These are phyloP conservation scores for Lantana camara DNA, from an alignment of 257 asterid genomes.

Conservation along the genomic window DNA sequence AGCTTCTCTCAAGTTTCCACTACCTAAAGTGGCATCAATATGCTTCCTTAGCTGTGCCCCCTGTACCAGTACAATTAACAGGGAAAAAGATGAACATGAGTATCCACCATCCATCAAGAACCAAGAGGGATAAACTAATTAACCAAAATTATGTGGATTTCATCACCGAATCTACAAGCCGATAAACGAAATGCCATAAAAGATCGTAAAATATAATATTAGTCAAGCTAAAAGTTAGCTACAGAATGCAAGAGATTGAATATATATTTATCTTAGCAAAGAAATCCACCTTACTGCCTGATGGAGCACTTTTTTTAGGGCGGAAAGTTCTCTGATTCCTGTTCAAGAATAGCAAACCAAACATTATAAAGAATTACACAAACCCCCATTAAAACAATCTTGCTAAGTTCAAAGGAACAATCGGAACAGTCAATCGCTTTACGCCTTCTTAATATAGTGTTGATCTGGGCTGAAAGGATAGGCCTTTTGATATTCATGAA, in stretches of 20 bases:
- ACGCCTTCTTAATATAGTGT: not conserved
- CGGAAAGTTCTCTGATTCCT: conserved; percentile 96
- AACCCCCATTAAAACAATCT: not conserved
- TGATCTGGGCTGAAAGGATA: not conserved
- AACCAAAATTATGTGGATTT: not conserved
- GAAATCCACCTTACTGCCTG: conserved; percentile 86
- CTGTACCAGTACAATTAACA: conserved; percentile 39
- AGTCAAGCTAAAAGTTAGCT: conserved; percentile 12
- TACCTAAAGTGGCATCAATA: conserved; percentile 91
- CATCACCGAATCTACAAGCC: conserved; percentile 13
- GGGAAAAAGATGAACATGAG: conserved; percentile 15
- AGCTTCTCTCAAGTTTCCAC: conserved; percentile 94
- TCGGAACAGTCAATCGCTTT: not conserved
- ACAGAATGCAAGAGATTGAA: not conserved
- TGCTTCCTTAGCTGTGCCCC: conserved; percentile 92
- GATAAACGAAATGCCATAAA: too few relatives aligned
- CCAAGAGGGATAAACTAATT: not conserved
- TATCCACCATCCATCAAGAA: conserved; percentile 7
- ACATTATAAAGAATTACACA: not conserved
- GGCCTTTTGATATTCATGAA: not conserved
- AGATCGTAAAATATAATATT: too few relatives aligned
- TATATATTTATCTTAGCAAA: conserved; percentile 21
- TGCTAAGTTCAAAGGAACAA: not conserved
- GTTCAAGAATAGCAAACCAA: conserved; percentile 32
- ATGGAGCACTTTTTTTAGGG: conserved; percentile 93